Evolutionary conservation across 192 early-diverging fungal species (phyloP), one percentile per base, ranked within the genome.

Genomic region (Neocallimastix lanati): DNA sequence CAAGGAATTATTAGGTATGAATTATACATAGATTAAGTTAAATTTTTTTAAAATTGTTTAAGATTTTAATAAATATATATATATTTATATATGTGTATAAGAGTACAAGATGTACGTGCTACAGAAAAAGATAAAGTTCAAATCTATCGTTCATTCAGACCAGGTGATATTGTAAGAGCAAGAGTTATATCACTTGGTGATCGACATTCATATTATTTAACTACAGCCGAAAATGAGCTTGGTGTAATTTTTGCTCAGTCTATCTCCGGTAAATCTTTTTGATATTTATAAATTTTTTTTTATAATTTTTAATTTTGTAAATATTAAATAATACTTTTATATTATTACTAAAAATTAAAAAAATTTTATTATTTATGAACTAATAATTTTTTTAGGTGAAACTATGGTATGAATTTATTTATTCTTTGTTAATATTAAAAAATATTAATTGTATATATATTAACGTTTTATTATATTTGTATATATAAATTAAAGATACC

Each of bases 121-220:
- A 96, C 96, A 0, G 96, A 99, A 79, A 93, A 92, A 80, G 97
- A 99, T 82, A 93, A 94, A 81, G 93, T 97, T 76, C 93, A 94
- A 84, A 95, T 99, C 81, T 91, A 93, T 84, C 87, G 89, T 40
- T 93, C 92, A 37, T 99, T 96, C 85, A 85, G 95, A 50, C 97
- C 96, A 2, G 96, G 96, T 14, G 97, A 99, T 79, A 93, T 99
- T 81, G 90, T 99, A 35, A 86, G 91, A 12, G 90, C 86, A 33
- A 77, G 83, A 80, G 89, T 93, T 77, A 93, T 98, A 35, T 97
- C 96, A 27, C 88, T 99, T 29, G 97, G 97, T 28, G 97, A 99
- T 81, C 90, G 93, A 33, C 86, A 94, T 79, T 93, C 92, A 29
- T 99, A 96, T 78, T 94, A 92, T 81, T 83, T 98, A 78, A 93